Evolutionary conservation across 176 grass and related monocot species (phyloP).

Genomic region (Zea luxurians): DNA sequence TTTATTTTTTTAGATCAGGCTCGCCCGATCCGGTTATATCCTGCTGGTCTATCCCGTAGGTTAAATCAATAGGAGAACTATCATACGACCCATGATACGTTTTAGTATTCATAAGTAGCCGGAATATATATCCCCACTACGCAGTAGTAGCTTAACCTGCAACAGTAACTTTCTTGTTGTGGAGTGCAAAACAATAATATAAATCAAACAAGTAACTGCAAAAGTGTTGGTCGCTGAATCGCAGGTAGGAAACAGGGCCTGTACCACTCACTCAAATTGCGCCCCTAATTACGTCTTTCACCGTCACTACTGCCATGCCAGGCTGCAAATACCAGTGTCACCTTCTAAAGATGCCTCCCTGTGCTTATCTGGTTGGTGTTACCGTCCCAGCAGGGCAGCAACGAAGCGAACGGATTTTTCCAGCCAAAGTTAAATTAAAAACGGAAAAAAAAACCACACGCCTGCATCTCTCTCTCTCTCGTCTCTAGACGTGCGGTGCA

Average conservation of each 20-base stretch:
- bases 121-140: too few species aligned
- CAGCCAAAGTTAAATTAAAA: constrained; percentile 33
- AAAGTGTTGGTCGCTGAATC: not conserved
- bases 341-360: constrained; percentile 30
- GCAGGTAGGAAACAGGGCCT: not conserved
- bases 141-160: not conserved
- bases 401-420: constrained; percentile 23
- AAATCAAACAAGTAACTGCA: not conserved
- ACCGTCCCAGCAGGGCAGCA: constrained; percentile 24
- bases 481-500: not conserved
- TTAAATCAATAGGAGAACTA: too few species aligned
- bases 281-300: not conserved
- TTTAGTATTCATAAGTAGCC: too few species aligned
- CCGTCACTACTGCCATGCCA: not conserved
- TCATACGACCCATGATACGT: too few species aligned
- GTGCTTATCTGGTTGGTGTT: constrained; percentile 37
- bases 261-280: not conserved
- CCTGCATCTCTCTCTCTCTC: not conserved
- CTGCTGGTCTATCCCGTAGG: too few species aligned
- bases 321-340: constrained; percentile 18
- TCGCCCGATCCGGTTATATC: too few species aligned
- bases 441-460: constrained; percentile 20
- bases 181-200: not conserved
- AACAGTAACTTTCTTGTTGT: not conserved
- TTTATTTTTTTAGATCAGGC: too few species aligned